Evolutionary conservation across 2,329 filamentous ascomycete genomes (phyloP).

Genomic region (Rugonectria rugulosa): DNA sequence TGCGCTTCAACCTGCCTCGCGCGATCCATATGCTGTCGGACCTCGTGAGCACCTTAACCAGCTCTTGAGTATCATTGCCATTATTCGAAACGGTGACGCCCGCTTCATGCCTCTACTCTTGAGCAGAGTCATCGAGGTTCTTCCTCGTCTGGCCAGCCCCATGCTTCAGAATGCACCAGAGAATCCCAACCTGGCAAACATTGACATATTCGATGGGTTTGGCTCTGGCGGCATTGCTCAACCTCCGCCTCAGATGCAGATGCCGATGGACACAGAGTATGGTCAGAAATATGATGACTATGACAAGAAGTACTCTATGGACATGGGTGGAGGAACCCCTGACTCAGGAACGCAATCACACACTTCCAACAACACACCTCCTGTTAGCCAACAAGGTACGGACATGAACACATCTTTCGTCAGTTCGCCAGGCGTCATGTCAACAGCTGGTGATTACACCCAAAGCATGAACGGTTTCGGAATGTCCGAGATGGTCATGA

Average conservation of each 20-base stretch:
- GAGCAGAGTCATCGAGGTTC: conserved; percentile 75
- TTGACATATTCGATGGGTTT: conserved; percentile 73
- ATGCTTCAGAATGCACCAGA: conserved; percentile 68
- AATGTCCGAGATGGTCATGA: conserved; percentile 64
- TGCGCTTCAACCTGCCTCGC: conserved; percentile 66
- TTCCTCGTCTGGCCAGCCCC: conserved; percentile 69
- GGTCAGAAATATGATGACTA: conserved; percentile 56
- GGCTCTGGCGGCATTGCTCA: conserved; percentile 69
- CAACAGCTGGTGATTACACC: conserved; percentile 59
- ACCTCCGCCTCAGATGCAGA: conserved; percentile 50
- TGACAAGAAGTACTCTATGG: conserved; percentile 48
- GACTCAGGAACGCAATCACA: conserved; percentile 44
- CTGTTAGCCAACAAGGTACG: conserved; percentile 36
- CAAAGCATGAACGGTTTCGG: conserved; percentile 54
- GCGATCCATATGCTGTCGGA: conserved; percentile 68
- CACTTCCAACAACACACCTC: conserved; percentile 40
- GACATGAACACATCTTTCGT: conserved; percentile 60
- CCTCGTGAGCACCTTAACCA: conserved; percentile 78
- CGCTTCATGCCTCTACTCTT: conserved; percentile 81
- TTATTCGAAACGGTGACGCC: conserved; percentile 77
- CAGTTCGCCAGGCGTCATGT: conserved; percentile 62
- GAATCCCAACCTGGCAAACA: conserved; percentile 57
- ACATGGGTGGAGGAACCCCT: conserved; percentile 45
- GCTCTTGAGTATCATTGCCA: conserved; percentile 71
- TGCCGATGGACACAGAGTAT: conserved; percentile 57